Evolutionary conservation across 768 basidiomycete species (phyloP).

Genomic region (Calocera cornea): DNA sequence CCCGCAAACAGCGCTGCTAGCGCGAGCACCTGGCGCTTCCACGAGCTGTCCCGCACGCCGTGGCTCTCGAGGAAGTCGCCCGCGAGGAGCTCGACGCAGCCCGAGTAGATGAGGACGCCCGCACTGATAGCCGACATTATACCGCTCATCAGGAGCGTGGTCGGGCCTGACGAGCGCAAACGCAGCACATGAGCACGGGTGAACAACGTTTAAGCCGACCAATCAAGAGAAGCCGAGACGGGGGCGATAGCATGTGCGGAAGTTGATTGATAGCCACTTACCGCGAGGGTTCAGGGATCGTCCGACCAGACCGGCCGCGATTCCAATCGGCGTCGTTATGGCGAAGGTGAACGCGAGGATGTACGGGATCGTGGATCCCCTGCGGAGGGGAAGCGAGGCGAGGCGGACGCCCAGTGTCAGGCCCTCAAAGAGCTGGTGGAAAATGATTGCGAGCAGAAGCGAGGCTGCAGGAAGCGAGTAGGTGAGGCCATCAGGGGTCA

Average conservation of each 20-base stretch:
- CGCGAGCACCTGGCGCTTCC: constrained; percentile 38
- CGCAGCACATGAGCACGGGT: constrained; percentile 7
- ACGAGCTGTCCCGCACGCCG: constrained; percentile 21
- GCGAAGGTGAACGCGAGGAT: constrained; percentile 27
- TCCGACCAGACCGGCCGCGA: constrained; percentile 41
- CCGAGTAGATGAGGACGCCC: constrained; percentile 71
- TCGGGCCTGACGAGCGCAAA: neutral
- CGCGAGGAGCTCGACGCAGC: constrained; percentile 76
- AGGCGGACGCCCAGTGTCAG: constrained; percentile 72
- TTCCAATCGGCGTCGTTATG: constrained; percentile 58
- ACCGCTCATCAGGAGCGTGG: constrained; percentile 39
- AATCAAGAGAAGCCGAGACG: neutral
- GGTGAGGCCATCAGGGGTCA: neutral
- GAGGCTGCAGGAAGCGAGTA: constrained; percentile 34
- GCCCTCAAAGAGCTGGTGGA: constrained; percentile 77
- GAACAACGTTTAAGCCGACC: neutral
- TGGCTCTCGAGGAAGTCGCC: constrained; percentile 73
- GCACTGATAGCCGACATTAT: constrained; percentile 71
- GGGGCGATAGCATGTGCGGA: constrained; percentile 8
- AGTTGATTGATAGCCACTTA: constrained; percentile 5
- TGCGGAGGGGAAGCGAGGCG: constrained; percentile 39
- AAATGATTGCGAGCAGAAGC: constrained; percentile 57
- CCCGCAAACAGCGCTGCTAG: constrained; percentile 49
- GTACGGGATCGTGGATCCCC: constrained; percentile 13
- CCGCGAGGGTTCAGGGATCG: constrained; percentile 24